Base-by-base conservation (phyloP, 148 eudicot species). In the Camellia lanceoleosa region DNA sequence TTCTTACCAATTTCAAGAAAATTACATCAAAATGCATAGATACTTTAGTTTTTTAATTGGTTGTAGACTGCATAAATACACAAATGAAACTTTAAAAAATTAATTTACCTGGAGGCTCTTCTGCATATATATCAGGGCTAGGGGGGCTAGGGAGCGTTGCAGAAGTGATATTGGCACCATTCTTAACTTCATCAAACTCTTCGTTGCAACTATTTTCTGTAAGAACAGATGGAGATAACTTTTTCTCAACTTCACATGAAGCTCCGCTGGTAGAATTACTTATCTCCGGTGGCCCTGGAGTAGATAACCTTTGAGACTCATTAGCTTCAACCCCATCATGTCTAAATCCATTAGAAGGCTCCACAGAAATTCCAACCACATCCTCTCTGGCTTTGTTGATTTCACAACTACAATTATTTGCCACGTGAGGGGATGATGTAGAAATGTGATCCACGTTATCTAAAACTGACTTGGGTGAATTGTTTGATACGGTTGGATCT, bases 391-490 rank as follows among this genome's bases (percentile, higher is more conserved):
- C 76, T 81, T 80, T 86, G 23, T 30, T 80, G 65, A 72, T 75
- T 65, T 86, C 85, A 71, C 16, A 19, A 5, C 15, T 41, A 72
- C 19, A 13, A 60, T 56, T 83, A 76, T 51, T 59, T 23, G 77
- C 69, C 64, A 56, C 56, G 44, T 5, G 46, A 59, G 82, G 62
- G n/a, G 84, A 78, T 61, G 80, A 64, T 77, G 79, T 67, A 47
- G 75, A 73, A 73, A 70, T 78, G 67, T 67, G 59, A 67, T 87
- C 87, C 73, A 66, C 71, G 52, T 80, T 85, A 74, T 88, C 90
- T 15, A 93, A 77, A 74, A 95, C 99, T 6, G 99, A 93, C 80
- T 85, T 92, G 19, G 99, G 99, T 49, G 99, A 92, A 54, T 91
- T 84, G 85, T 74, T 85, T n/a, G 67, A 83, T 60, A 59, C 65